These are phyloP conservation scores for Multifurca ochricompacta DNA, from an alignment of 768 basidiomycete species.

Conservation along the genomic window DNA sequence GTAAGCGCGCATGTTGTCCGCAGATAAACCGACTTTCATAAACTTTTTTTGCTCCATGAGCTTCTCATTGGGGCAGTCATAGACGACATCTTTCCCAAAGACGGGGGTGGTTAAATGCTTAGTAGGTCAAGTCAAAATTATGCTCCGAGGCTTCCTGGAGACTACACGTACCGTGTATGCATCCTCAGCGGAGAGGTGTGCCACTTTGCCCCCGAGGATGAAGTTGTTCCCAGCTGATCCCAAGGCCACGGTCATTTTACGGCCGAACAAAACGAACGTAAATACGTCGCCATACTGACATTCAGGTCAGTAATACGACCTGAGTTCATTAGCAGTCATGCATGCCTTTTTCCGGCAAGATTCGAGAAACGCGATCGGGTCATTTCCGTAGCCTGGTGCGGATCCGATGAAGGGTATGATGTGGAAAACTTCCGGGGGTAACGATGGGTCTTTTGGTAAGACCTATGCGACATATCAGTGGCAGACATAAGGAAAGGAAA, in stretches of 20 bases:
- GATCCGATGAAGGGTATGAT: conserved; percentile 88
- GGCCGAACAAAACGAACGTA: conserved; percentile 86
- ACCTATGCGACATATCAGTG: conserved; percentile 36
- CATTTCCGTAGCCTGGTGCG: conserved; percentile 81
- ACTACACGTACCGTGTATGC: conserved; percentile 72
- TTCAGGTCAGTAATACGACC: not conserved
- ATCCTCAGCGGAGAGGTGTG: conserved; percentile 89
- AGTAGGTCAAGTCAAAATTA: not conserved
- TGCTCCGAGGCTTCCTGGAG: not conserved
- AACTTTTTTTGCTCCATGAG: conserved; percentile 99
- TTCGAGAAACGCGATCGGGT: conserved; percentile 85
- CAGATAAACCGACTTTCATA: conserved; percentile 90
- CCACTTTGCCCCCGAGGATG: conserved; percentile 87
- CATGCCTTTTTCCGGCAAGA: conserved; percentile 68
- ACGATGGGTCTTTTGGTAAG: conserved; percentile 55
- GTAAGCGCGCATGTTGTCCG: conserved; percentile 85
- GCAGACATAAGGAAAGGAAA: not conserved
- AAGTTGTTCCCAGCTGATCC: conserved; percentile 92
- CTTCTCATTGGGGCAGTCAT: conserved; percentile 91
- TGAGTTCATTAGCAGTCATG: not conserved
- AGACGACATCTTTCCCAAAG: conserved; percentile 96
- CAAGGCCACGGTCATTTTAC: conserved; percentile 83
- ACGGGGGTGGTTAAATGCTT: conserved; percentile 90
- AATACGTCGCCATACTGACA: conserved; percentile 92
- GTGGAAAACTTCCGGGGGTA: conserved; percentile 91